Conservation (phyloP, 768 basidiomycete species). For the Phlegmacium glaucopus region DNA sequence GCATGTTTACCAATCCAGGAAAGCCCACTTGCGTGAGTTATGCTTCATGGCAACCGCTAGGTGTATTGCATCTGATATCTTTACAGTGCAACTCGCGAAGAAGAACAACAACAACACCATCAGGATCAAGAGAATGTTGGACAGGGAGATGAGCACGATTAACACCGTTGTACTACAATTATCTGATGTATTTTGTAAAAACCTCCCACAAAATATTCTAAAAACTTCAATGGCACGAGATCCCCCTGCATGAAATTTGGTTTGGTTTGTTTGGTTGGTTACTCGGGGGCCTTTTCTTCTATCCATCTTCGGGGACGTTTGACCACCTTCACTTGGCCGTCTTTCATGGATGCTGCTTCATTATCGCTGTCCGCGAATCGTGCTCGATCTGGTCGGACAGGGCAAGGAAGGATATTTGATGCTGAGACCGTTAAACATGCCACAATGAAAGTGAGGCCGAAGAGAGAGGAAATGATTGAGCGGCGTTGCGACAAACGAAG, state of each 20-base stretch:
- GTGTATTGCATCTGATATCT: constrained; percentile 4
- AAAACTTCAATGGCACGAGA: constrained; percentile 11
- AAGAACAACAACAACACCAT: constrained; percentile 56
- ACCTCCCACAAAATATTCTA: constrained; percentile 19
- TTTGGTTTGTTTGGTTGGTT: constrained; percentile 3
- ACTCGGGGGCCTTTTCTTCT: constrained; percentile 57
- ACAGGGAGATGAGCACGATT: constrained; percentile 20
- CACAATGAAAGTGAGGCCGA: constrained; percentile 76
- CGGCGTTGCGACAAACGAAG: constrained; percentile 66
- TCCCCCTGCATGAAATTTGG: constrained; percentile 1
- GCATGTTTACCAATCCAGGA: constrained; percentile 76
- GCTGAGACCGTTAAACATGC: constrained; percentile 78
- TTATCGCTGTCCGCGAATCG: constrained; percentile 56
- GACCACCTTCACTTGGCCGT: constrained; percentile 44
- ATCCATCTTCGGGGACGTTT: constrained; percentile 79
- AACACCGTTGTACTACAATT: constrained; percentile 23
- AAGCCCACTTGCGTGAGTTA: constrained; percentile 56
- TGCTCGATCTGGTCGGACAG: constrained; percentile 55
- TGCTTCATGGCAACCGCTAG: neutral
- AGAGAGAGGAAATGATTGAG: constrained; percentile 73
- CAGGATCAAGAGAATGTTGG: constrained; percentile 35
- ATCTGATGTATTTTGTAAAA: constrained; percentile 20
- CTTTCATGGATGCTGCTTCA: constrained; percentile 19
- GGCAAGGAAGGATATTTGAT: constrained; percentile 77
- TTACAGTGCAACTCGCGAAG: constrained; percentile 58